Percentiles rank a stretch among this genome's conserved stretches.
Conservation (phyloP, 192 early-diverging fungal species). For the Mortierella alpina region DNA sequence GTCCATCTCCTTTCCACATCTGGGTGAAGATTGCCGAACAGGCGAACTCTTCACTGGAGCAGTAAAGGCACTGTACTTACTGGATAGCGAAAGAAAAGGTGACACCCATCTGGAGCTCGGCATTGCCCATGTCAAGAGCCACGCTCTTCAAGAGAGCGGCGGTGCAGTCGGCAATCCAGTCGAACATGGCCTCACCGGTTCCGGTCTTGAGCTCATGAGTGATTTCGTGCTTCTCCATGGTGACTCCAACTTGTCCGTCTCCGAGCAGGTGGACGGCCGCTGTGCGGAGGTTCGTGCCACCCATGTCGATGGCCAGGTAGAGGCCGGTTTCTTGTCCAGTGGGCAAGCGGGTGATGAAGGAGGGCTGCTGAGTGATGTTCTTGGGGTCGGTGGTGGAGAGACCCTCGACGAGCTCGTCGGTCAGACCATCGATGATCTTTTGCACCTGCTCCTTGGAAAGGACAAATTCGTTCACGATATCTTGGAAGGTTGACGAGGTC, state of each 20-base stretch:
- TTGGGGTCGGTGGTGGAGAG: conserved; percentile 59
- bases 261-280: conserved; percentile 86
- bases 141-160: conserved; percentile 61
- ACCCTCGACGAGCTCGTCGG: conserved; percentile 53
- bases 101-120: conserved; percentile 74
- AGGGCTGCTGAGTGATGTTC: conserved; percentile 88
- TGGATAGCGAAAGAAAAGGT: conserved; percentile 88
- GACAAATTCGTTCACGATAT: conserved; percentile 40
- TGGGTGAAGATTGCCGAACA: neutral
- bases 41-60: neutral
- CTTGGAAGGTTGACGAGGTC: conserved; percentile 48
- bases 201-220: conserved; percentile 84
- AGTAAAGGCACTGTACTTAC: conserved; percentile 58
- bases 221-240: conserved; percentile 82
- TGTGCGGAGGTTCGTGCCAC: conserved; percentile 95
- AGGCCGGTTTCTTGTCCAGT: conserved; percentile 87
- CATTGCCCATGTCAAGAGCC: conserved; percentile 59
- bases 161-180: conserved; percentile 83
- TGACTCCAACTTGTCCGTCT: conserved; percentile 68
- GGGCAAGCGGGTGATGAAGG: conserved; percentile 85
- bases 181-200: conserved; percentile 76
- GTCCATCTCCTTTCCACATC: neutral
- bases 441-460: conserved; percentile 52
- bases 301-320: conserved; percentile 92
- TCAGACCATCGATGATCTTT: conserved; percentile 49